Conservation (phyloP, 768 basidiomycete species). For the Dacryopinax spathularia region DNA sequence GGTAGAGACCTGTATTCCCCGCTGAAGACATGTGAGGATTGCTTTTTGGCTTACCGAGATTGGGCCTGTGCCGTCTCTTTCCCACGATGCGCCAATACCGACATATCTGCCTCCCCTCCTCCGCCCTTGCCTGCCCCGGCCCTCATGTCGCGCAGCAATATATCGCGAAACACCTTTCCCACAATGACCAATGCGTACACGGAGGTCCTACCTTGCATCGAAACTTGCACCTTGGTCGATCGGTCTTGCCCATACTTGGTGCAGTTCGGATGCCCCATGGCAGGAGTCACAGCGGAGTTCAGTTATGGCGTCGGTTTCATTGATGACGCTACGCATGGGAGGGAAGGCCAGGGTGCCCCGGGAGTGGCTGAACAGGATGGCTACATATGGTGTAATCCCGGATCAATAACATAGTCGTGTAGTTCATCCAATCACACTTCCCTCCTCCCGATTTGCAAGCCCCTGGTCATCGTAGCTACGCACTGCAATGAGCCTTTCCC, state of each 20-base stretch:
- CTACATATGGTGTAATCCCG: conserved; percentile 46
- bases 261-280: conserved; percentile 51
- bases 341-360: conserved; percentile 35
- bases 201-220: conserved; percentile 64
- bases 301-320: conserved; percentile 70
- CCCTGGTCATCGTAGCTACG: no score
- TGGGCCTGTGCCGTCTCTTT: conserved; percentile 69
- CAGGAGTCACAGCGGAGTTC: conserved; percentile 42
- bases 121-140: background rate
- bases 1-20: conserved; percentile 71
- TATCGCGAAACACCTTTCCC: conserved; percentile 34
- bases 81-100: conserved; percentile 53
- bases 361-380: conserved; percentile 56
- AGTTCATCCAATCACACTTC: no score
- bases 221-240: conserved; percentile 57
- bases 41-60: conserved; percentile 51
- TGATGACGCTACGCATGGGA: conserved; percentile 37
- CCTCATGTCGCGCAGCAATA: conserved; percentile 18
- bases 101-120: background rate
- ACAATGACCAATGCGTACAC: conserved; percentile 34
- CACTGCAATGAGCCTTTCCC: no score
- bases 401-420: no score
- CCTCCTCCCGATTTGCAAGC: no score
- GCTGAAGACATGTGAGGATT: conserved; percentile 60
- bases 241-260: conserved; percentile 66